Base-by-base conservation (phyloP, 495 filamentous ascomycete species). In the Bryoglossum gracile region DNA sequence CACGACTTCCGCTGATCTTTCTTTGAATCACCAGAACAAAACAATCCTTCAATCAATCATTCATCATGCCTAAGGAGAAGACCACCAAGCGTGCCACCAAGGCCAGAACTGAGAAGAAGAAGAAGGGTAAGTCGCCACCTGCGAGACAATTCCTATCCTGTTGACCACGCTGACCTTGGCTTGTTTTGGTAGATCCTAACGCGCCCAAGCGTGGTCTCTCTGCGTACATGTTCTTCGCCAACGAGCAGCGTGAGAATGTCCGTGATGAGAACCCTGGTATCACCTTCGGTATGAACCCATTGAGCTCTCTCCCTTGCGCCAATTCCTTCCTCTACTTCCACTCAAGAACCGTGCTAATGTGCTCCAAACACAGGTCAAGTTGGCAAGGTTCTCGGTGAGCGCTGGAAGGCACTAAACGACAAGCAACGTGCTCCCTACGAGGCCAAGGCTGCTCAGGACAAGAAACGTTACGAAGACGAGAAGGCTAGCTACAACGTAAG, bases 171-270 rank as follows among this genome's bases (percentile, higher is more conserved):
- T 47, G 17, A 13, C 48, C 14, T 53, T 59, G 26, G 58, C 42
- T 25, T 38, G 54, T 44, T 18, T 55, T 49, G 45, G 2, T 55
- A 97, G 92, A 98, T 68, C 92, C 92, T 70, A 96, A 97, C 67
- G 90, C 90, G 39, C 92, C 92, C 64, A 99, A 97, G 86, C 87
- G 92, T 71, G 94, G 89, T 71, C 86, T 99, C 40, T 99, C 92
- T 17, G 92, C 94, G 43, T 99, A 99, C 81, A 99, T 99, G 92
- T 99, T 97, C 81, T 99, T 99, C 66, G 92, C 92, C 77, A 97
- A 97, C 61, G 94, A 97, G 66, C 86, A 95, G 68, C 89, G 92
- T 58, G 92, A 97, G 58, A 94, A 92, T 67, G 92, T 99, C 58
- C 86, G 91, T 62, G 87, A 94, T 64, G 92, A 99, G 70, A 97